Percentiles rank a stretch among this genome's conserved stretches.
These are phyloP conservation scores for Mucuna pruriens DNA, from an alignment of 306 rosid genomes.

Conservation along the genomic window DNA sequence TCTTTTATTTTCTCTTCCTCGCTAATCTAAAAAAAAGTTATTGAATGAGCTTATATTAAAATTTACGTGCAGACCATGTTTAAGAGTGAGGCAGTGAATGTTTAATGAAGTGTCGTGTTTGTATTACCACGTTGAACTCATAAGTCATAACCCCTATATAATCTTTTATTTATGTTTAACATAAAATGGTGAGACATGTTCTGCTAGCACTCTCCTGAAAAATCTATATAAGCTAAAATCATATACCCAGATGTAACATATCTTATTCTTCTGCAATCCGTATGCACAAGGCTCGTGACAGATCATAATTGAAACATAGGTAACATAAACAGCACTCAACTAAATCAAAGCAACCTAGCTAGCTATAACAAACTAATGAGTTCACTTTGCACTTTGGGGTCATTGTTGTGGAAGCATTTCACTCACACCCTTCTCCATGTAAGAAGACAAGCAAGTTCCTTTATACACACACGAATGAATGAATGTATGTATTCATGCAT, in stretches of 20 bases:
- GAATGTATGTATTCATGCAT: background rate
- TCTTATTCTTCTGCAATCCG: slow-evolving; percentile 12
- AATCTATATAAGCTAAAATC: background rate
- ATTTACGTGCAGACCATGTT: too few relatives aligned
- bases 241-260: background rate
- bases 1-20: too few relatives aligned
- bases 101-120: too few relatives aligned
- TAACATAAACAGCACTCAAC: slow-evolving; percentile 18
- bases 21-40: too few relatives aligned
- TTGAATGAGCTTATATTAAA: too few relatives aligned
- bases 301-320: background rate
- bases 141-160: too few relatives aligned
- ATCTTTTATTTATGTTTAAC: background rate
- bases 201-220: background rate
- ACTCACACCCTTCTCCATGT: background rate
- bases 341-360: slow-evolving; percentile 2
- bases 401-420: background rate
- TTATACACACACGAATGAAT: background rate
- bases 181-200: background rate
- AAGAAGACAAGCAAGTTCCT: background rate
- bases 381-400: slow-evolving; percentile 21
- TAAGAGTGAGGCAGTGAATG: too few relatives aligned
- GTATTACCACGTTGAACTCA: too few relatives aligned
- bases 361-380: slow-evolving; percentile 12
- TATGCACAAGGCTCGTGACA: background rate